phyloP scores from a whole-genome alignment of 768 basidiomycete genomes.

The Psilocybe subaeruginosa region DNA sequence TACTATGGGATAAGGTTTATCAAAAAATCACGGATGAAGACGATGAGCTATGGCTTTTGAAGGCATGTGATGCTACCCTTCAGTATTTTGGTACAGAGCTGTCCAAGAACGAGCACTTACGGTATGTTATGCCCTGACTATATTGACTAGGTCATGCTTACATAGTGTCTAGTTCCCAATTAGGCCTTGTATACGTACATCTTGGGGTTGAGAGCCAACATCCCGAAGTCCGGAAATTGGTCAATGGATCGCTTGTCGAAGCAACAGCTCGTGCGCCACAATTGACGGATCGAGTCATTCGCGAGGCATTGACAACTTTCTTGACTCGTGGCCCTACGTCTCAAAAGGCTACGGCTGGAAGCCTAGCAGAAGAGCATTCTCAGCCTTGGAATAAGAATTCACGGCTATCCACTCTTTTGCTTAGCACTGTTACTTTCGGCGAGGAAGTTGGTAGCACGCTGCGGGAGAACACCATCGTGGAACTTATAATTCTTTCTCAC shows the following conservation, averaged over 20 bases:
- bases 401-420: constrained; percentile 54
- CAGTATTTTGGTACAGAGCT: constrained; percentile 53
- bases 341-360: constrained; percentile 24
- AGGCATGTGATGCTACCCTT: constrained; percentile 58
- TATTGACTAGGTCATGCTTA: neutral
- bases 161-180: constrained; percentile 45
- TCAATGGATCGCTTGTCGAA: constrained; percentile 43
- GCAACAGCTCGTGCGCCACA: constrained; percentile 44
- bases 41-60: constrained; percentile 79
- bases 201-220: constrained; percentile 63
- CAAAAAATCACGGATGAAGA: constrained; percentile 62
- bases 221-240: constrained; percentile 54
- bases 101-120: constrained; percentile 51
- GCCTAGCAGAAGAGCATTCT: constrained; percentile 30
- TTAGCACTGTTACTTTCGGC: constrained; percentile 50
- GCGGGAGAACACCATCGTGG: constrained; percentile 50
- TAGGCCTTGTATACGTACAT: constrained; percentile 72
- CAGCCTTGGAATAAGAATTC: constrained; percentile 50
- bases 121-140: constrained; percentile 40
- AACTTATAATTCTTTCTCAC: constrained; percentile 72
- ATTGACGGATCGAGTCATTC: constrained; percentile 53
- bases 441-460: constrained; percentile 42
- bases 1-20: constrained; percentile 88
- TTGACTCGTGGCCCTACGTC: constrained; percentile 39
- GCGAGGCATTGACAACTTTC: constrained; percentile 58